phyloP scores from a whole-genome alignment of 2,329 filamentous ascomycete species.

The Hypocrella siamensis region DNA sequence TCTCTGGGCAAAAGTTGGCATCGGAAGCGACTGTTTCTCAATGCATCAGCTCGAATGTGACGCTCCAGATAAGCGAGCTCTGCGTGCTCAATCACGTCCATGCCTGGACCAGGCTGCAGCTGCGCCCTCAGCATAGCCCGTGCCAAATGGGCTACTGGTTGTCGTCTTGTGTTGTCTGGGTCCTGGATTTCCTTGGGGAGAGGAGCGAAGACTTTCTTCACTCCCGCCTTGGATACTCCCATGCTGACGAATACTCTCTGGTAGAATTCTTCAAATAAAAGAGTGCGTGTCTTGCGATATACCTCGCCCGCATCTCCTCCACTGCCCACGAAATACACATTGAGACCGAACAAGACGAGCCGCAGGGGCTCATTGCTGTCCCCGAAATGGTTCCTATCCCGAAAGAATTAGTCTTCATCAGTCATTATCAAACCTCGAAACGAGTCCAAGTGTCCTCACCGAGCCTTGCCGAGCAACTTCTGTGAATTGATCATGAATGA shows the following conservation, averaged over 20 bases:
- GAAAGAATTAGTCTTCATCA: not conserved
- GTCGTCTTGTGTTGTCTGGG: not conserved
- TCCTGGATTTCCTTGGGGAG: conserved; percentile 3
- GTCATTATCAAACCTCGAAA: too few species aligned
- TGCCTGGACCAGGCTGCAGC: conserved; percentile 8
- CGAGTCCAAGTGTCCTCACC: too few species aligned
- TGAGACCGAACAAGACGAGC: conserved; percentile 8
- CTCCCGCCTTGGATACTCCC: conserved; percentile 6
- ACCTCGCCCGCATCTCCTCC: conserved; percentile 8
- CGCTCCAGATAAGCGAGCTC: not conserved
- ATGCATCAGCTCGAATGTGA: not conserved
- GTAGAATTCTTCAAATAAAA: conserved; percentile 11
- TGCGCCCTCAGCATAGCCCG: conserved; percentile 5
- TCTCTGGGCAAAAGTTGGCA: not conserved
- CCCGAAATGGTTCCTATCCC: not conserved
- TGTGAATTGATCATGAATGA: too few species aligned
- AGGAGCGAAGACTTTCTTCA: conserved; percentile 7
- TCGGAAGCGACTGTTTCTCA: not conserved
- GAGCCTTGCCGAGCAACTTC: not conserved
- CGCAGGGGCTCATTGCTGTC: conserved; percentile 10
- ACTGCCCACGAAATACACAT: conserved; percentile 11
- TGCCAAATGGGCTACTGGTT: not conserved
- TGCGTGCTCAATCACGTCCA: conserved; percentile 10
- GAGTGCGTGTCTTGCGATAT: conserved; percentile 9
- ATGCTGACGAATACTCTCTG: conserved; percentile 8